Base-by-base conservation (phyloP, 108 stramenopile species). In the Skeletonema tropicum region DNA sequence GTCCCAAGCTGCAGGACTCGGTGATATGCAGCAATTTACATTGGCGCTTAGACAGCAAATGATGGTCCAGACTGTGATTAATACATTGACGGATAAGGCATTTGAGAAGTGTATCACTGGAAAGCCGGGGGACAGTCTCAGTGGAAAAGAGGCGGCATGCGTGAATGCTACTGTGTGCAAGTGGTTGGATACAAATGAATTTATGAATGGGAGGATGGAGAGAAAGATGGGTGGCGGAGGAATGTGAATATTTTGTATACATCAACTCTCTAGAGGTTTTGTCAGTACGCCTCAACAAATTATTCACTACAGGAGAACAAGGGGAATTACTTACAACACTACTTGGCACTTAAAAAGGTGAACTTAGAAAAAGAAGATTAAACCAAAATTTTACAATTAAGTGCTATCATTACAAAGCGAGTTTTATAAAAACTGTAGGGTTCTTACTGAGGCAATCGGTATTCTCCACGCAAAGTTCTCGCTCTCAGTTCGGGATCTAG, bases 111-210 rank as follows among this genome's bases (percentile, higher is more conserved):
- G 93, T 64, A 79, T 91, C 25, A 89, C 88, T 17, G 83, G 85
- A n/a, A 80, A 76, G 39, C 84, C 88, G 14, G 30, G 62, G 2
- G 83, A 88, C 45, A 66, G 76, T 38, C 75, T 94, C 48, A 85
- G 63, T 19, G 89, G 89, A 45, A 83, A 77, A 38, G 88, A 94
- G 60, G 90, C 75, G n/a, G 88, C 87, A 10, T 94, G 93, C 60
- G 76, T 94, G 39, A 75, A 89, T 64, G 80, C 90, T 21, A 80
- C 85, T 13, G 88, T 88, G 21, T 86, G 88, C 67, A 94, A 94
- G 66, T 94, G 93, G 93, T 70, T 94, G 66, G 93, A 94, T 85
- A 84, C 93, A 35, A 94, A 94, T 72, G 90, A 94, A 68, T 94
- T 90, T 73, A 88, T 94, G 80, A 88, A 83, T 46, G 88, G 90